Evolutionary conservation across 768 basidiomycete genomes (phyloP).

Genomic region (Jaapia argillacea): DNA sequence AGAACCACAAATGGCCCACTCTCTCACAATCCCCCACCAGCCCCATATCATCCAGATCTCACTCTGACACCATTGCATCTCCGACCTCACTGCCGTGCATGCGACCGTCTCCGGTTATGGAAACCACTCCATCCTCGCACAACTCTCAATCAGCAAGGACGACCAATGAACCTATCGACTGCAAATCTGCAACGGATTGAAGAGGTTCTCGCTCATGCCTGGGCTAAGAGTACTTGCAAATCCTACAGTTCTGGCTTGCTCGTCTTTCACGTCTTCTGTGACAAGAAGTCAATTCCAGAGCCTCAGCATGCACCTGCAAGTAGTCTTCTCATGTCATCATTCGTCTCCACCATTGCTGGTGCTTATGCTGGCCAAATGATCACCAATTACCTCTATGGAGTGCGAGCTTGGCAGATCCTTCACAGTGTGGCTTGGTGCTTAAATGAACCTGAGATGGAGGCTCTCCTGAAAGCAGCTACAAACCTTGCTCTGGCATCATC

Average conservation of each 20-base stretch:
- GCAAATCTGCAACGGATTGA: too few relatives aligned
- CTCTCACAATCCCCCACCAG: neutral
- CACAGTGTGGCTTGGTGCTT: constrained; percentile 26
- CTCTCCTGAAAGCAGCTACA: too few relatives aligned
- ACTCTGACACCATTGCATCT: too few relatives aligned
- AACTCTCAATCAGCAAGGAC: too few relatives aligned
- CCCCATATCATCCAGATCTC: too few relatives aligned
- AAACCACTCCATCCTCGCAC: neutral
- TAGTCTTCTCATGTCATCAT: constrained; percentile 12
- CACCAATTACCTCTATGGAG: constrained; percentile 24
- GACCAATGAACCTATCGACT: too few relatives aligned
- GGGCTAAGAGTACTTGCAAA: constrained; percentile 21
- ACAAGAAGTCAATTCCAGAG: constrained; percentile 21
- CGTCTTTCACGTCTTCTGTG: constrained; percentile 30
- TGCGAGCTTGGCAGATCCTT: constrained; percentile 37
- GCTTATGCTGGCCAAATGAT: constrained; percentile 22
- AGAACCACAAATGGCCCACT: neutral
- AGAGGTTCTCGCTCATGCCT: too few relatives aligned
- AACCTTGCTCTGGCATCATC: constrained; percentile 23
- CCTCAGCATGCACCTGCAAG: constrained; percentile 17
- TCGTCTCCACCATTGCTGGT: constrained; percentile 14
- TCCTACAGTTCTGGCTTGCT: constrained; percentile 29
- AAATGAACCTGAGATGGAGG: constrained; percentile 17
- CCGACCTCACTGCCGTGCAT: constrained; percentile 6
- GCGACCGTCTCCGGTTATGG: constrained; percentile 5